Base-by-base conservation (phyloP, 2,329 filamentous ascomycete genomes). In the Aspergillus clavatus region DNA sequence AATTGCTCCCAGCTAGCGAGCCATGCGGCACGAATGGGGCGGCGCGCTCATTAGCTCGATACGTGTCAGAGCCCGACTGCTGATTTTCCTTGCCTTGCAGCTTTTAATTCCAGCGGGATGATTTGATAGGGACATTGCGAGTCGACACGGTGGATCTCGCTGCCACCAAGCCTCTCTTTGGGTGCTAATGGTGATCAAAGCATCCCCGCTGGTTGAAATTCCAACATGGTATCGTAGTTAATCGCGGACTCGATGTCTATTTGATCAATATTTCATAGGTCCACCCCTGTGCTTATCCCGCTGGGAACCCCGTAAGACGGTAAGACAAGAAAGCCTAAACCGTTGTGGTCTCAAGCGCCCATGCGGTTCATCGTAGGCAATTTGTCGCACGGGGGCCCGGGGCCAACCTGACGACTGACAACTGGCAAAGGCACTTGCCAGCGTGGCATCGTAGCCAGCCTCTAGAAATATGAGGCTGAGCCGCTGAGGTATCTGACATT, bases 51-150 rank as follows among this genome's bases (percentile, higher is more conserved):
- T 35, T 55, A 55, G 51, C 31, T 49, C 37, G 47, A 56, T 58
- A 58, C 55, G 55, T 58, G 55, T 65, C 62, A 64, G 48, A 54
- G 54, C 52, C 57, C 56, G 55, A 59, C 54, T 54, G 58, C 51
- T 52, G 52, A 56, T 47, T 54, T 50, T 51, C 54, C 54, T 53
- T 57, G 48, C 50, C 55, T 52, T 57, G 54, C 55, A 62, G 53
- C 50, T 53, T 51, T 46, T 55, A 48, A 56, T 46, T 21, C 53
- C 55, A 51, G 50, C 45, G 43, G 43, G 50, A 39, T 28, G 46
- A 50, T 46, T 35, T 39, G 48, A 50, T 54, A 58, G 50, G 54
- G 47, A 52, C 51, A 54, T 8, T 35, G 16, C 18, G 18, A 19
- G 14, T 19, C 18, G 31, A 42, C 43, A 43, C 42, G 41, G 56